Conservation (phyloP, 208 protist genomes). For the Trypanosoma avium region DNA sequence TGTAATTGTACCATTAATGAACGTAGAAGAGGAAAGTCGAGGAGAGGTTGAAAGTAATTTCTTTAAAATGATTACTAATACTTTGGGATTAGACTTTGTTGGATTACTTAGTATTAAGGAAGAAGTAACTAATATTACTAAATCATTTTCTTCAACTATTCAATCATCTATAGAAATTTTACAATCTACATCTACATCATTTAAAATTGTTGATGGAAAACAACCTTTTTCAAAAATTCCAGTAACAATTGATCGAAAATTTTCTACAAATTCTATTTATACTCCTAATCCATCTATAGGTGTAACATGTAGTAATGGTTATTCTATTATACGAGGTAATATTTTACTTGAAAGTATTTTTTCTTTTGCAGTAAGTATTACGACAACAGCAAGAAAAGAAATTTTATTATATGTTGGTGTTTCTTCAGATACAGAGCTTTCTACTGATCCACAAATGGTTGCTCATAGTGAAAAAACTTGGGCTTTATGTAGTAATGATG, state of each 20-base stretch:
- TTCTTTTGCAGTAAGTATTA: slow-evolving; percentile 72
- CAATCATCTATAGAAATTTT: background rate
- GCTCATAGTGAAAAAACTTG: slow-evolving; percentile 72
- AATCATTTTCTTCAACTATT: background rate
- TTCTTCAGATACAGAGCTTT: slow-evolving; percentile 52
- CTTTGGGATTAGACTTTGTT: slow-evolving; percentile 47
- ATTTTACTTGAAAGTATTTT: slow-evolving; percentile 54
- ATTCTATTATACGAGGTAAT: slow-evolving; percentile 63
- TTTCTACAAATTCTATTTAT: slow-evolving; percentile 67
- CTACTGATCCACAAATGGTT: slow-evolving; percentile 57
- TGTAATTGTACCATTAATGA: slow-evolving; percentile 59
- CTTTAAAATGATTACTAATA: slow-evolving; percentile 28
- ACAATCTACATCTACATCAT: slow-evolving; percentile 26
- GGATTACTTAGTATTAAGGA: slow-evolving; percentile 26
- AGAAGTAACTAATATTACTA: background rate
- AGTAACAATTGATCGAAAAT: slow-evolving; percentile 57
- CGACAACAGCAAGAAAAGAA: slow-evolving; percentile 34
- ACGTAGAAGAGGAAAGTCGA: slow-evolving; percentile 52
- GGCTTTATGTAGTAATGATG: slow-evolving; percentile 81
- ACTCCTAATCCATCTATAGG: slow-evolving; percentile 72
- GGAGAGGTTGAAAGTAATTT: slow-evolving; percentile 51
- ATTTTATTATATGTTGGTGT: slow-evolving; percentile 80
- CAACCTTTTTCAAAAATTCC: slow-evolving; percentile 22
- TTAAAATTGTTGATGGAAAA: slow-evolving; percentile 3
- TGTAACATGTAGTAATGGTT: slow-evolving; percentile 47